Evolutionary conservation across 2,329 filamentous ascomycete species (phyloP).

Genomic region (Lasiodiplodia citricola): DNA sequence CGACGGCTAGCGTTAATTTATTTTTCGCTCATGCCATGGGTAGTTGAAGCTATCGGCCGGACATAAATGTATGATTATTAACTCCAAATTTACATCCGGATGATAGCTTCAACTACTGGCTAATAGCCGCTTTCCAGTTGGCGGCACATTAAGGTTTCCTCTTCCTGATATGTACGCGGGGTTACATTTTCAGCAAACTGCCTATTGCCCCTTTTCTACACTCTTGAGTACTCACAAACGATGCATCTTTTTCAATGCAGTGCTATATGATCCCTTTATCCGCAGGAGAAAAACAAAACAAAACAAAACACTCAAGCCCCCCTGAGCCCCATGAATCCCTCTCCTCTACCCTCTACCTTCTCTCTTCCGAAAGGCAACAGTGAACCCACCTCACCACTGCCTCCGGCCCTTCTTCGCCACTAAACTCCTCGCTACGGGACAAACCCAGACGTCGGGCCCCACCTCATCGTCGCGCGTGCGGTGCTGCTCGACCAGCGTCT

Average conservation of each 20-base stretch:
- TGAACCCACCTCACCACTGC: neutral
- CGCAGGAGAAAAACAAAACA: too few species aligned
- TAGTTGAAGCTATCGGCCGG: too few species aligned
- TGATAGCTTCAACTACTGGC: too few species aligned
- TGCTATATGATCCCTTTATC: too few species aligned
- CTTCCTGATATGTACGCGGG: neutral
- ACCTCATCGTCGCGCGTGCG: slow-evolving; percentile 52
- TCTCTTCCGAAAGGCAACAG: neutral
- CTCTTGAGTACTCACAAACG: too few species aligned
- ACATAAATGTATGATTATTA: too few species aligned
- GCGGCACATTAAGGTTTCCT: neutral
- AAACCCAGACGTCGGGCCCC: slow-evolving; percentile 69
- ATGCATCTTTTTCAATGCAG: too few species aligned
- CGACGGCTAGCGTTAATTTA: too few species aligned
- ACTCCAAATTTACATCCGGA: too few species aligned
- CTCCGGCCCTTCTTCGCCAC: slow-evolving; percentile 60
- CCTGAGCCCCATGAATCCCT: too few species aligned
- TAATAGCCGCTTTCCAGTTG: too few species aligned
- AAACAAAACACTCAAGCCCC: neutral
- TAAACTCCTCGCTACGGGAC: slow-evolving; percentile 68
- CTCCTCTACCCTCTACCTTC: neutral
- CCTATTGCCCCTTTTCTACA: neutral
- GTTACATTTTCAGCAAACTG: neutral
- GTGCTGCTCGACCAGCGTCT: slow-evolving; percentile 61
- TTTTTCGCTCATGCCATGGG: too few species aligned